phyloP scores from a whole-genome alignment of 345 rosid species.

The Arabidopsis arenosa region DNA sequence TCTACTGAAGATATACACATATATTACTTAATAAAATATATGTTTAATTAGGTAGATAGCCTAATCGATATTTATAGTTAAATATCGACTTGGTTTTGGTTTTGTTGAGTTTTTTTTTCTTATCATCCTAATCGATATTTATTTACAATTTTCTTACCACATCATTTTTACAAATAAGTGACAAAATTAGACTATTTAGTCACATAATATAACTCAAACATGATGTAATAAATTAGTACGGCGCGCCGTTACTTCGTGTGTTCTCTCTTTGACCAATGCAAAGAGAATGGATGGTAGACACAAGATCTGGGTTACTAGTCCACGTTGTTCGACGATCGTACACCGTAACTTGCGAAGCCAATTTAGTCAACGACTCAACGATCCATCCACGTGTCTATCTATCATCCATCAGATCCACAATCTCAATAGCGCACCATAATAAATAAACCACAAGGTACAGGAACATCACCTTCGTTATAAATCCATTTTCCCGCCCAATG shows the following conservation, averaged over 20 bases:
- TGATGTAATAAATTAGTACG: neutral
- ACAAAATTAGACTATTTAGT: neutral
- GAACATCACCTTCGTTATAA: neutral
- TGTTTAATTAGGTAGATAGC: neutral
- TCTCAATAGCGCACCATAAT: slow-evolving; percentile 19
- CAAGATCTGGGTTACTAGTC: slow-evolving; percentile 42
- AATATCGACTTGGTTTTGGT: too few relatives aligned
- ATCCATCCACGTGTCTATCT: slow-evolving; percentile 26
- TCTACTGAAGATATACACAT: neutral
- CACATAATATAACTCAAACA: neutral
- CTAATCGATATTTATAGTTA: too few relatives aligned
- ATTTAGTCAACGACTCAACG: neutral
- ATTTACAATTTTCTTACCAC: neutral
- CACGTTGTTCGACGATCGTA: slow-evolving; percentile 33
- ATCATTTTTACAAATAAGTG: neutral
- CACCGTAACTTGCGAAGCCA: slow-evolving; percentile 28
- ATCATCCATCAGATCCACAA: slow-evolving; percentile 20
- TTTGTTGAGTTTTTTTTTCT: too few relatives aligned
- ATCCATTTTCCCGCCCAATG: slow-evolving; percentile 44
- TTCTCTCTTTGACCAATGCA: slow-evolving; percentile 9
- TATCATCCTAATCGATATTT: too few relatives aligned
- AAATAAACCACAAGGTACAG: slow-evolving; percentile 11
- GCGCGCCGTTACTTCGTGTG: neutral
- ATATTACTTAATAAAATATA: neutral
- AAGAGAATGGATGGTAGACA: slow-evolving; percentile 33